Base-by-base conservation (phyloP, 805 yeast species). In the Blastobotrys mokoenaii region DNA sequence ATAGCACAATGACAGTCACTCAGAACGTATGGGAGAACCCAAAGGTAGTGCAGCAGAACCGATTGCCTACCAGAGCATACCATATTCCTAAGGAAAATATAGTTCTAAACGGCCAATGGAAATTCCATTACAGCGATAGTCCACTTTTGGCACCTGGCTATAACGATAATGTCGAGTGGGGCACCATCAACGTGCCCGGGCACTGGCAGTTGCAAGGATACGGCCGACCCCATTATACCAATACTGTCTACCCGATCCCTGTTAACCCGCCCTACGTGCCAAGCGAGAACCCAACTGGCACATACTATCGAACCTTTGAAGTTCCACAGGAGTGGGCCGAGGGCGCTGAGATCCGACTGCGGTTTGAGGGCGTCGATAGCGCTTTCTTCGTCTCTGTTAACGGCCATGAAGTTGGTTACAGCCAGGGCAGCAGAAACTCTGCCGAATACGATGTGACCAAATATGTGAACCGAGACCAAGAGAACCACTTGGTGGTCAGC, bases 281-380 rank as follows among this genome's bases (percentile, higher is more conserved):
- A 3, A 41, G 56, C 35, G 53, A 54, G 39, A 60, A 57, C 35
- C 69, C 69, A 2, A 60, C 65, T 4, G 69, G 67, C 10, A 51
- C 59, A 6, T 65, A 65, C 48, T 48, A 54, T 17, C 48, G 57
- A 22, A 38, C 25, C 5, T 64, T 64, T 47, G 25, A 43, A 14
- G 49, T 59, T 6, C 48, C 47, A 15, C 50, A 49, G 1, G 43
- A 44, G 5, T 50, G 53, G 48, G 51, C 55, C 43, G 34, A 38
- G 20, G 50, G 47, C 1, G 47, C 54, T 9, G 49, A 54, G 18
- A 41, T 52, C 15, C 40, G 66, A 12, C 43, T 64, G 9, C 48
- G 67, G 25, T 64, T 64, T 44, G 66, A 62, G 45, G 68, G 69
- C 6, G 67, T 64, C n/a, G 68, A 65, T 40, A 55, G 56, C 25